These are phyloP conservation scores for Pseudogymnoascus sp. DNA, from an alignment of 2,329 filamentous ascomycete genomes.

Conservation along the genomic window DNA sequence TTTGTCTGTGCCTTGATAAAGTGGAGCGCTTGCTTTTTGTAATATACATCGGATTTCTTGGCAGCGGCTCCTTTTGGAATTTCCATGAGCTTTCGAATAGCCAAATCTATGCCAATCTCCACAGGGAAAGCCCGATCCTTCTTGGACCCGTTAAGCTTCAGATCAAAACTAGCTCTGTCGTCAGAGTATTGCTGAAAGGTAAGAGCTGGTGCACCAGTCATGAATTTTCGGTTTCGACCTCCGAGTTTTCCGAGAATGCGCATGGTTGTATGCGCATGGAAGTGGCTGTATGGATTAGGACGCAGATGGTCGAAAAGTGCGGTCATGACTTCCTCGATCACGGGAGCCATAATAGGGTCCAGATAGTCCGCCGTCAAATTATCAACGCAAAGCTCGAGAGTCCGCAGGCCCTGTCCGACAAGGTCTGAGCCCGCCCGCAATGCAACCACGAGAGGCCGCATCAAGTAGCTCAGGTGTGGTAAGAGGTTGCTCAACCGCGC, in stretches of 20 bases:
- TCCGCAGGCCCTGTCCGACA: slow-evolving; percentile 87
- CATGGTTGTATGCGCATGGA: slow-evolving; percentile 96
- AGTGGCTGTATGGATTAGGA: slow-evolving; percentile 91
- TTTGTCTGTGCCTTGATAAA: slow-evolving; percentile 85
- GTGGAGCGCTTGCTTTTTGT: slow-evolving; percentile 88
- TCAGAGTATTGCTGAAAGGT: slow-evolving; percentile 79
- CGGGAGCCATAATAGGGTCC: slow-evolving; percentile 97
- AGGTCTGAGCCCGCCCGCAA: slow-evolving; percentile 85
- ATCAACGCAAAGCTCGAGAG: slow-evolving; percentile 91
- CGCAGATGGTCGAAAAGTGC: slow-evolving; percentile 92
- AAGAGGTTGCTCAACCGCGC: slow-evolving; percentile 88
- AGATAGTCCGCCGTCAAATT: slow-evolving; percentile 97
- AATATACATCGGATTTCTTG: slow-evolving; percentile 60
- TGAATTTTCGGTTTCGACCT: slow-evolving; percentile 88
- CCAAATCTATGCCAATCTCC: slow-evolving; percentile 77
- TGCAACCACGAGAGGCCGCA: slow-evolving; percentile 95
- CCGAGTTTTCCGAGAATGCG: slow-evolving; percentile 93
- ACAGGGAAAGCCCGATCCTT: slow-evolving; percentile 82
- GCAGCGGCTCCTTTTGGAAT: slow-evolving; percentile 51
- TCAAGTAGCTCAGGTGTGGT: slow-evolving; percentile 90
- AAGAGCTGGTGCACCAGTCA: slow-evolving; percentile 80
- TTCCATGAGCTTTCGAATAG: slow-evolving; percentile 82
- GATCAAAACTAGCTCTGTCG: slow-evolving; percentile 77
- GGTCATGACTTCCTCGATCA: slow-evolving; percentile 98
- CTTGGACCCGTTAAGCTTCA: slow-evolving; percentile 82